These are phyloP conservation scores for Gossypium ekmanianum DNA, from an alignment of 345 rosid species.

Conservation along the genomic window DNA sequence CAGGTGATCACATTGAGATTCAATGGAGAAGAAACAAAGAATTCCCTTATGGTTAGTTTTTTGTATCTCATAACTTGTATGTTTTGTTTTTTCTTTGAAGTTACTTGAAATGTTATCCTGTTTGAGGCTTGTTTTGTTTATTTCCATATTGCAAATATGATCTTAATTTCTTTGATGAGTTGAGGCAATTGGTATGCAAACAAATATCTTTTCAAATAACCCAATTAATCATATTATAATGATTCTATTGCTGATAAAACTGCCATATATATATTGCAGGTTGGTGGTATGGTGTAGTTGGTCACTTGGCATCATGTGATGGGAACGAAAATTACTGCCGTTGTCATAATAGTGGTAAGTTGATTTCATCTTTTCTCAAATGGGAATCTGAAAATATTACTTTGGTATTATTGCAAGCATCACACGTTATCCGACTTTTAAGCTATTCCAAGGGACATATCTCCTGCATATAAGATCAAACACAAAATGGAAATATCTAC, in stretches of 20 bases:
- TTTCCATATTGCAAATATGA: too few species aligned
- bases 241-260: neutral
- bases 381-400: constrained; percentile 20
- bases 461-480: neutral
- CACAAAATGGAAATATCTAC: neutral
- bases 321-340: constrained; percentile 60
- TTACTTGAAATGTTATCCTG: neutral
- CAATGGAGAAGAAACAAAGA: constrained; percentile 95
- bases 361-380: constrained; percentile 15
- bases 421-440: constrained; percentile 15
- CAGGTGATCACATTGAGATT: constrained; percentile 88
- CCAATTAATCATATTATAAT: neutral
- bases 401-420: constrained; percentile 19
- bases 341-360: constrained; percentile 64
- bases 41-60: constrained; percentile 56
- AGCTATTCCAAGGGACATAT: neutral
- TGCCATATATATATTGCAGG: constrained; percentile 40
- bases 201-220: too few species aligned
- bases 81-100: neutral
- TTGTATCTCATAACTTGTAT: neutral
- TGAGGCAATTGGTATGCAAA: too few species aligned
- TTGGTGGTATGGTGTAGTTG: constrained; percentile 95
- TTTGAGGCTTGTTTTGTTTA: too few species aligned
- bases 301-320: constrained; percentile 83
- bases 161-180: too few species aligned